phyloP scores from a whole-genome alignment of 2,329 filamentous ascomycete genomes.

The Pyrenochaeta sp. region DNA sequence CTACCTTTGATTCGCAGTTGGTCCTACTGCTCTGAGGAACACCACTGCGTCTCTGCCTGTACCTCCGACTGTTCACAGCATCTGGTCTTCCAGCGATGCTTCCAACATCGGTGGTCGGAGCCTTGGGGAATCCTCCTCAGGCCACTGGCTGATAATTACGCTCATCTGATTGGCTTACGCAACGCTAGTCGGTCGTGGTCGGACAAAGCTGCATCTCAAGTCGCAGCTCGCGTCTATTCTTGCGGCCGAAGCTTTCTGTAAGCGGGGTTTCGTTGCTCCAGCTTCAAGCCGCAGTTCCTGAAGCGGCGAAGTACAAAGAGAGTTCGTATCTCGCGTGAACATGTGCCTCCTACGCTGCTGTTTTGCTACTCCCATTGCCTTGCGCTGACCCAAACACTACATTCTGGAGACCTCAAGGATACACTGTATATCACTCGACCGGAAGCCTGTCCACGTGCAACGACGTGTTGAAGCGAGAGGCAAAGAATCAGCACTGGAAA shows the following conservation, averaged over 20 bases:
- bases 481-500: no score
- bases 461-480: no score
- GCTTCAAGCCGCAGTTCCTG: not conserved
- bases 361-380: not conserved
- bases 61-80: not conserved
- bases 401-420: no score
- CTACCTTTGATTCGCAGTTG: no score
- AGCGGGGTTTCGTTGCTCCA: not conserved
- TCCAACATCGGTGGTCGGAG: conserved; percentile 6
- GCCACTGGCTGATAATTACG: not conserved
- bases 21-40: not conserved
- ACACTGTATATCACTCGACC: no score
- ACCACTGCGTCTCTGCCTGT: not conserved
- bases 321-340: not conserved
- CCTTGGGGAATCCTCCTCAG: not conserved
- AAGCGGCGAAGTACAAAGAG: not conserved
- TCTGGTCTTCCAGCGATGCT: not conserved
- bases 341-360: not conserved
- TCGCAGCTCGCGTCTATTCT: not conserved
- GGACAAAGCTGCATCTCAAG: not conserved
- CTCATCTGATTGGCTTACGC: conserved; percentile 7
- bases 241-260: conserved; percentile 4
- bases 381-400: not conserved
- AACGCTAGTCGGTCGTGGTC: not conserved
- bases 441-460: no score